A percentile compares a stretch with the other conserved stretches of the same genome.
Conservation (phyloP, 2,329 filamentous ascomycete genomes). For the Calonectria pteridis region DNA sequence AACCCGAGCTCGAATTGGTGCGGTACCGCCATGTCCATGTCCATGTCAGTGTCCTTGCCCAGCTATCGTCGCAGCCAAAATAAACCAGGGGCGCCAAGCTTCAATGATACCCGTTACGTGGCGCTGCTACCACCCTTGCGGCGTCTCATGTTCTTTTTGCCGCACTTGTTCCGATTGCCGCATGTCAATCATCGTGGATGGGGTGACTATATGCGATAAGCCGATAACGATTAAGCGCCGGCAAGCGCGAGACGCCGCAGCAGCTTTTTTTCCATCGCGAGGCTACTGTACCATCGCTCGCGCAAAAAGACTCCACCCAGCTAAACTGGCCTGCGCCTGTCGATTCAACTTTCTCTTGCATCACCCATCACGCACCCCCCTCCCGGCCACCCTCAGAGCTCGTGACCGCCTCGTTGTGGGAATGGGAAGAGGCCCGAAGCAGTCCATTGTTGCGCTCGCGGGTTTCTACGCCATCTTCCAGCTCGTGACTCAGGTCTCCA, state of each 20-base stretch:
- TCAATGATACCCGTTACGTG: slow-evolving; percentile 5
- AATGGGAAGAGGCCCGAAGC: slow-evolving; percentile 56
- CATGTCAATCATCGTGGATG: neutral
- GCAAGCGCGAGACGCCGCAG: neutral
- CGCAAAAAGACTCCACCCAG: slow-evolving; percentile 26
- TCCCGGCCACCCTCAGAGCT: slow-evolving; percentile 10
- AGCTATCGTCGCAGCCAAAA: slow-evolving; percentile 11
- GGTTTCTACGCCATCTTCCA: slow-evolving; percentile 53
- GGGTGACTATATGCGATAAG: neutral
- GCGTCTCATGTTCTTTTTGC: slow-evolving; percentile 15
- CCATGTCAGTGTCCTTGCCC: neutral
- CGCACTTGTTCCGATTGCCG: slow-evolving; percentile 20
- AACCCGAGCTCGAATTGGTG: slow-evolving; percentile 6
- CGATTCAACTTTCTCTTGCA: slow-evolving; percentile 20
- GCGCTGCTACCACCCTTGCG: neutral
- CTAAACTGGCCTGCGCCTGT: slow-evolving; percentile 22
- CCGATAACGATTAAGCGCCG: slow-evolving; percentile 18
- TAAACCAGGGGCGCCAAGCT: slow-evolving; percentile 14
- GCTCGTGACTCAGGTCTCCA: slow-evolving; percentile 50
- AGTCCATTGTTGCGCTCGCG: slow-evolving; percentile 49
- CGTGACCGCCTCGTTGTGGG: slow-evolving; percentile 31
- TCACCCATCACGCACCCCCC: slow-evolving; percentile 13
- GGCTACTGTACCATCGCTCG: slow-evolving; percentile 10
- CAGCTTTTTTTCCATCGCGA: slow-evolving; percentile 11
- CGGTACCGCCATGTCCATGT: slow-evolving; percentile 1